A percentile compares a stretch with the other conserved stretches of the same genome.
phyloP scores from a whole-genome alignment of 2,329 filamentous ascomycete species.

The Diaporthe sp. region DNA sequence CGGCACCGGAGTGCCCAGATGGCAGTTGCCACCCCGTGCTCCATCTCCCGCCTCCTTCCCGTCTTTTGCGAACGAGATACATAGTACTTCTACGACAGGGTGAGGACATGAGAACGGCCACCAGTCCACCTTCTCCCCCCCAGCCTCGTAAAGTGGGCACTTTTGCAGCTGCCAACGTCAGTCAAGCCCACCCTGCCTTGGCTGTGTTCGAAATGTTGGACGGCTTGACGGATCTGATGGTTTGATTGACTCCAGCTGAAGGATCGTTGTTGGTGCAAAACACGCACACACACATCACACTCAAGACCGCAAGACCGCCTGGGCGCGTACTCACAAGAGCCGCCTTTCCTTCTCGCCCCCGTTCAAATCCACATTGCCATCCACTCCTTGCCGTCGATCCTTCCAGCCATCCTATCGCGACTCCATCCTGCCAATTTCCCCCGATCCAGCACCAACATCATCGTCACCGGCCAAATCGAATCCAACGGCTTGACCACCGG shows the following conservation, averaged over 20 bases:
- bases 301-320: not conserved
- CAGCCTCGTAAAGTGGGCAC: slow-evolving; percentile 25
- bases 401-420: slow-evolving; percentile 22
- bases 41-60: not conserved
- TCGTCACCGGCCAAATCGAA: slow-evolving; percentile 5
- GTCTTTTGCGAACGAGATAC: not conserved
- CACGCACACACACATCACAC: not conserved
- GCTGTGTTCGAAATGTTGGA: slow-evolving; percentile 20
- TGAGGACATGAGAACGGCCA: not conserved
- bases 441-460: slow-evolving; percentile 10
- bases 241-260: not conserved
- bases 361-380: not conserved
- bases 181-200: slow-evolving; percentile 25
- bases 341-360: not conserved
- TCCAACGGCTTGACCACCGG: not conserved
- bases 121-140: slow-evolving; percentile 7
- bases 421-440: slow-evolving; percentile 27
- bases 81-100: not conserved
- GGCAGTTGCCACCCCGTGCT: slow-evolving; percentile 17
- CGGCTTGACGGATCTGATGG: not conserved
- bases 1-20: slow-evolving; percentile 9
- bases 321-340: not conserved
- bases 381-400: slow-evolving; percentile 28
- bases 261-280: not conserved
- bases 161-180: slow-evolving; percentile 1